These are phyloP conservation scores for Caryopteris hybrid DNA, from an alignment of 305 asterid genomes.

Conservation along the genomic window DNA sequence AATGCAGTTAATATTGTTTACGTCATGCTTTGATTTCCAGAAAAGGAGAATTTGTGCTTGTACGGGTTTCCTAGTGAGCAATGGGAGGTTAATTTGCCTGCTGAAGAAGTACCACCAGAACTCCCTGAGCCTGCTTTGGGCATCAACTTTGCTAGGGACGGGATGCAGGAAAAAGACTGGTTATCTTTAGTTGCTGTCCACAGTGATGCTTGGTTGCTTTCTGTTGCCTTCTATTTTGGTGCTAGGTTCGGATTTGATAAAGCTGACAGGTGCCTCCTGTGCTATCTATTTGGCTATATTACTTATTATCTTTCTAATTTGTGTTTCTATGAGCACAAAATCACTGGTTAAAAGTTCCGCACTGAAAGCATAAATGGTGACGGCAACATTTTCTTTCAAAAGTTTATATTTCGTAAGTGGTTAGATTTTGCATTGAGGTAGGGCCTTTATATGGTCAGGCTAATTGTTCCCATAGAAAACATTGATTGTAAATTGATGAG, in stretches of 20 bases:
- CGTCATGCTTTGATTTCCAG: constrained; percentile 19
- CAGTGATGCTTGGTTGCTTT: constrained; percentile 44
- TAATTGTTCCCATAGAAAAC: not conserved
- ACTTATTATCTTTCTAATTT: not conserved
- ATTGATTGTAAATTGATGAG: not conserved
- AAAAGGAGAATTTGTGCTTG: constrained; percentile 46
- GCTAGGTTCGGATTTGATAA: constrained; percentile 40
- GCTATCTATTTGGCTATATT: not conserved
- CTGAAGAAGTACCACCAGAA: constrained; percentile 47
- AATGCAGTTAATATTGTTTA: not conserved
- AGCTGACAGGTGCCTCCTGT: constrained; percentile 32
- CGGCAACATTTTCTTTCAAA: not conserved
- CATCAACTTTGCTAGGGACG: constrained; percentile 45
- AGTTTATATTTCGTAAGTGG: not conserved
- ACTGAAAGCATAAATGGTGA: not conserved
- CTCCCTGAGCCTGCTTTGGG: constrained; percentile 49
- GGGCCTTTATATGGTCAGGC: not conserved
- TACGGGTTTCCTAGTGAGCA: constrained; percentile 42
- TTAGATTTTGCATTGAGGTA: not conserved
- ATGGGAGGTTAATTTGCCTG: constrained; percentile 47
- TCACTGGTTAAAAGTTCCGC: not conserved
- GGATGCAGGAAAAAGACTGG: constrained; percentile 48
- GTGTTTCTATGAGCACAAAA: not conserved
- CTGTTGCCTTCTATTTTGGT: constrained; percentile 37
- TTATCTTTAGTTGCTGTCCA: constrained; percentile 44